Base-by-base conservation (phyloP, 164 flowering plant species). In the Macadamia integrifolia region DNA sequence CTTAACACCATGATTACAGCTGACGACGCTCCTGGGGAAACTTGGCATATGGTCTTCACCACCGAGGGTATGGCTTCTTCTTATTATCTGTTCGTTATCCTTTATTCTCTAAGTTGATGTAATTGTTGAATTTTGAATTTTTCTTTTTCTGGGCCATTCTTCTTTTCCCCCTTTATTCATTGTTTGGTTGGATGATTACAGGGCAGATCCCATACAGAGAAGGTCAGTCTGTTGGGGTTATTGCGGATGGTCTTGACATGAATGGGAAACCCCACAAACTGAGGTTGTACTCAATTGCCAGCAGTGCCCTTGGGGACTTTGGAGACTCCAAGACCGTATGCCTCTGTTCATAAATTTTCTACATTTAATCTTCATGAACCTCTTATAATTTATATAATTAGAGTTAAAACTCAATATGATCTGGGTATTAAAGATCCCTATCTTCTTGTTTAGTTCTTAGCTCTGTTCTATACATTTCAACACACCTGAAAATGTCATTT, bases 1-100 rank as follows among this genome's bases (percentile, higher is more conserved):
- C 88, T 94, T 55, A 94, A 92, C 87, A 87, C 93, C 59, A 90
- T 80, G 87, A 85, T 94, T 80, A 94, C 99, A 6, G 99, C 92
- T 6, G 98, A 94, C 65, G 97, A 90, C 80, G 97, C 98, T 18
- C 98, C 98, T 10, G 97, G 98, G 46, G 98, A 94, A 68, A 94
- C 98, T 23, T 92, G 97, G 99, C 99, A 92, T 82, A 94, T 94
- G 97, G 99, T 92, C 72, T 94, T 94, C 85, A 84, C 80, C 87
- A 92, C 97, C 66, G 98, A 92, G 62, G 98, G 98, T 94, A 74
- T 49, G 67, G 50, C 1, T 46, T 43, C 48, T 43, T 43, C 6
- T 43, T 5, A 9, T 23, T 23, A 43, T 43, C 28, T 92, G 97
- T 62, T 59, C 62, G 1, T 46, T 46, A 8, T 9, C 7, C 8